These are phyloP conservation scores for Phalaenopsis aphrodite DNA, from an alignment of 106 monocot genomes.

Conservation along the genomic window DNA sequence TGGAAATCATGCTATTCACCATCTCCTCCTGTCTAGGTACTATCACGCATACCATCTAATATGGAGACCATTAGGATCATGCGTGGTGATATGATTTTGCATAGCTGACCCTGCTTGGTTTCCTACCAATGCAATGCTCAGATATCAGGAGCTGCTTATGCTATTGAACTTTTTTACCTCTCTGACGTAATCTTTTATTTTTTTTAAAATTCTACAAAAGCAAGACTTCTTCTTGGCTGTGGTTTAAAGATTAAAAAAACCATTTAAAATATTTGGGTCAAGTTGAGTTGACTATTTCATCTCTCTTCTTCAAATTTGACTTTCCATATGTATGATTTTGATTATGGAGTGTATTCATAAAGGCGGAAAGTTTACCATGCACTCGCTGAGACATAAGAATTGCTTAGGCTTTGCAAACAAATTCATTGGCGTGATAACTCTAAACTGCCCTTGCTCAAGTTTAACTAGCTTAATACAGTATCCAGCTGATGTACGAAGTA, in stretches of 20 bases:
- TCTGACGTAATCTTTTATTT: background rate
- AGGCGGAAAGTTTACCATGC: background rate
- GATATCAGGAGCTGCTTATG: background rate
- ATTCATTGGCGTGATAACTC: background rate
- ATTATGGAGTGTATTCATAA: background rate
- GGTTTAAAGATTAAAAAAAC: background rate
- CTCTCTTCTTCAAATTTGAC: background rate
- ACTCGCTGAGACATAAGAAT: background rate
- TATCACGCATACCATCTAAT: background rate
- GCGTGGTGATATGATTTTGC: background rate
- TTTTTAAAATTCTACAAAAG: background rate
- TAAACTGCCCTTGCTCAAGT: background rate
- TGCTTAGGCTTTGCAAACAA: background rate
- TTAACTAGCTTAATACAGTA: background rate
- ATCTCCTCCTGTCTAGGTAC: background rate
- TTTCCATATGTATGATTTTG: background rate
- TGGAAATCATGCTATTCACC: background rate
- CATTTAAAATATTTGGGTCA: background rate
- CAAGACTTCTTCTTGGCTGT: background rate
- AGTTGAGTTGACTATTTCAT: constrained; percentile 1
- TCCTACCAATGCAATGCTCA: background rate
- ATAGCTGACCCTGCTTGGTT: background rate
- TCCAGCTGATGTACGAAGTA: background rate
- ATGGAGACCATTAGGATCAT: background rate
- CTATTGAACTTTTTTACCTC: background rate